Base-by-base conservation (phyloP, 768 basidiomycete species). In the Rhizopogon vulgaris region DNA sequence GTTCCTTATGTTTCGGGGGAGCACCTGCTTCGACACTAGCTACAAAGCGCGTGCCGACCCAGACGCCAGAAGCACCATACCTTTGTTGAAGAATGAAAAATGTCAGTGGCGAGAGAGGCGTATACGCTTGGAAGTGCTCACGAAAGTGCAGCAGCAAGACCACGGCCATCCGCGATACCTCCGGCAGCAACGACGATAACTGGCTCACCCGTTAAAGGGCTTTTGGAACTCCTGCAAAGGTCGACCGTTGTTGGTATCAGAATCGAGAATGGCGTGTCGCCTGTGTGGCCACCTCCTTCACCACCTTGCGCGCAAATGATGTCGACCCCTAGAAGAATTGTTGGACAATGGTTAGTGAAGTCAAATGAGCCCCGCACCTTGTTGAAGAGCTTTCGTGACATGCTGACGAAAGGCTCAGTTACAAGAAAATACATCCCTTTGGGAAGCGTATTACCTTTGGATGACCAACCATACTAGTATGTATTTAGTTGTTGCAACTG, bases 231-330 rank as follows among this genome's bases (percentile, higher is more conserved):
- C 62, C 78, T 82, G 69, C 85, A 89, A n/a, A 85, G 62, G 65
- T 93, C 92, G 41, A 92, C 88, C 48, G 84, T 82, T 0, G 85
- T 82, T 8, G 90, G 91, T 47, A 92, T 86, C 28, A 94, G 78
- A 56, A 93, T 78, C 10, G 86, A 87, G 64, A 88, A 88, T 1
- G 87, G 78, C 10, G 78, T 88, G 49, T 90, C 85, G 38, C 92
- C 89, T 1, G 91, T 92, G 70, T 93, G 91, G 11, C 90, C 91
- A 25, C 91, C 90, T 17, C 90, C 91, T 68, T 92, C 90, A 15
- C 88, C 89, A 32, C 86, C 87, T 65, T 90, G 90, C 1, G 88
- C 90, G 62, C 91, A 90, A 42, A 94, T 91, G 54, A 94, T 81
- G 59, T 94, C 91, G 14, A 92, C 89, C n/a, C 90, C 89, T 77